Percentiles rank a stretch among this genome's conserved stretches.
Conservation (phyloP, 2,329 filamentous ascomycete species). For the Dactylonectria estremocensis region DNA sequence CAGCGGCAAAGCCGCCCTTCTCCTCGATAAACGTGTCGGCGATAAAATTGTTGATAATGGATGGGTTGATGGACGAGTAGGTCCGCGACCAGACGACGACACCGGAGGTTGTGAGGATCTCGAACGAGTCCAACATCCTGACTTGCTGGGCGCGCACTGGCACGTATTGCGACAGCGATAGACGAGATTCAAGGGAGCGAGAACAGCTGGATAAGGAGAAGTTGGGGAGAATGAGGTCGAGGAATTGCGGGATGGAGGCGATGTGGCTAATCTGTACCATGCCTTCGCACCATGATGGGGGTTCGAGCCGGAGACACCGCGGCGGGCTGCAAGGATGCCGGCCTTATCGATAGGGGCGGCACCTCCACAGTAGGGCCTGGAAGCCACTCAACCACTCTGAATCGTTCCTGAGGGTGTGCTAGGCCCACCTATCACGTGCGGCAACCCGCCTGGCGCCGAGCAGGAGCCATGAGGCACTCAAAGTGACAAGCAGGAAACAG, state of each 20-base stretch:
- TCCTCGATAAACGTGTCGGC: slow-evolving; percentile 98
- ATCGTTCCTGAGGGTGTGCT: not conserved
- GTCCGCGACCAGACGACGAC: slow-evolving; percentile 97
- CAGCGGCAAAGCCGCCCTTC: slow-evolving; percentile 75
- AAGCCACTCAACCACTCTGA: not conserved
- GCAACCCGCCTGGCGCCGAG: not conserved
- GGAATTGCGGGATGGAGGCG: slow-evolving; percentile 37
- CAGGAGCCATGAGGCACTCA: not conserved
- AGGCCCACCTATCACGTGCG: slow-evolving; percentile 41
- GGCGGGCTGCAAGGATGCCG: slow-evolving; percentile 21
- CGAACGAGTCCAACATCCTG: slow-evolving; percentile 94
- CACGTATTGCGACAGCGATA: slow-evolving; percentile 19
- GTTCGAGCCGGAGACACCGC: slow-evolving; percentile 43
- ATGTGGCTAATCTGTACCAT: slow-evolving; percentile 45
- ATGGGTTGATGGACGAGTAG: slow-evolving; percentile 84
- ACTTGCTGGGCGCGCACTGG: slow-evolving; percentile 27
- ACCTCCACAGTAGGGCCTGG: not conserved
- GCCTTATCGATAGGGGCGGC: slow-evolving; percentile 37
- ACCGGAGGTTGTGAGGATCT: slow-evolving; percentile 95
- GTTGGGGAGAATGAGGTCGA: slow-evolving; percentile 29
- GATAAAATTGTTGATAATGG: slow-evolving; percentile 94
- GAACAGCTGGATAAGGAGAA: slow-evolving; percentile 23
- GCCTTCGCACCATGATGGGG: slow-evolving; percentile 29
- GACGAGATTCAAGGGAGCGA: slow-evolving; percentile 12
- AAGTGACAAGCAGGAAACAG: too few relatives aligned